Evolutionary conservation across 768 basidiomycete genomes (phyloP).

Genomic region (Terana coerulea): DNA sequence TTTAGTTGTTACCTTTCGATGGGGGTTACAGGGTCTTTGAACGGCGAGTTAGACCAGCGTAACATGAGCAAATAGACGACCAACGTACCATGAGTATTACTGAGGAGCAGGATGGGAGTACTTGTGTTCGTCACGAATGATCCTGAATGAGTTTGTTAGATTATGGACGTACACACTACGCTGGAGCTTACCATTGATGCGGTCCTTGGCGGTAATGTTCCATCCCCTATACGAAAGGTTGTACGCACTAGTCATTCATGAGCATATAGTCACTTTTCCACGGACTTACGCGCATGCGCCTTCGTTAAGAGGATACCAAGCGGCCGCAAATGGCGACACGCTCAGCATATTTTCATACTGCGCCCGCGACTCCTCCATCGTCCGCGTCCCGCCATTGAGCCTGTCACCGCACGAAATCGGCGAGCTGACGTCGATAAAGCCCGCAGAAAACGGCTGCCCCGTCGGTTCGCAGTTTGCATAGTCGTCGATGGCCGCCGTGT

Average conservation of each 20-base stretch:
- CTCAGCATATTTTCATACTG: neutral
- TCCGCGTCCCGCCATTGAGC: neutral
- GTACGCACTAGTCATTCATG: too few relatives aligned
- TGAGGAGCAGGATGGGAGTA: constrained; percentile 23
- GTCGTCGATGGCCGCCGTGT: neutral
- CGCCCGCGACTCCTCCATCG: neutral
- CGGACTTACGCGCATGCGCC: neutral
- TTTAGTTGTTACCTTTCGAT: constrained; percentile 6
- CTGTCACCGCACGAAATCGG: neutral
- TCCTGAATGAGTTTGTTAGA: constrained; percentile 1
- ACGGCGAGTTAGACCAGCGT: neutral
- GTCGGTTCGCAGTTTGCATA: neutral
- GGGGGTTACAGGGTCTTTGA: constrained; percentile 12
- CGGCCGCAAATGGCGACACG: neutral
- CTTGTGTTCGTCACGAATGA: constrained; percentile 19
- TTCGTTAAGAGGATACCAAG: neutral
- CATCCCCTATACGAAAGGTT: too few relatives aligned
- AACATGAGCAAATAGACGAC: neutral
- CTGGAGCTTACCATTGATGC: neutral
- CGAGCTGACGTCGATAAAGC: neutral
- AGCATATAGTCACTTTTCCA: neutral
- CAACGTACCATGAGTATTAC: constrained; percentile 18
- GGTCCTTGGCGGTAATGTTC: neutral
- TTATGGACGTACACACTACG: neutral
- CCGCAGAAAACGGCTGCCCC: constrained; percentile 1